phyloP scores from a whole-genome alignment of 2,329 filamentous ascomycete species.

The Aspergillus clavatus region DNA sequence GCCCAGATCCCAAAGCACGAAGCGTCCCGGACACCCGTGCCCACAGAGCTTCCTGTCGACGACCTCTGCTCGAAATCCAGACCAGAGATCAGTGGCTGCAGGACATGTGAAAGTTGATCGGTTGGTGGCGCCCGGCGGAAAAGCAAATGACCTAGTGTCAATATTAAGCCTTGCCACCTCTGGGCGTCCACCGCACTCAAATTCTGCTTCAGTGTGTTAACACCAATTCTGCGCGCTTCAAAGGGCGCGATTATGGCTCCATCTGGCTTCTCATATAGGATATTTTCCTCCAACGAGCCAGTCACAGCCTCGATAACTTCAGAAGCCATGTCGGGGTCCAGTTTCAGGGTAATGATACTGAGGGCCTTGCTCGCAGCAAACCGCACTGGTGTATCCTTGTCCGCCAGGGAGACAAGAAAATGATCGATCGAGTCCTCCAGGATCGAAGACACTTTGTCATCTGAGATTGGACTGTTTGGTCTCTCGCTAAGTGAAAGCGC shows the following conservation, averaged over 20 bases:
- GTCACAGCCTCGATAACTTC: constrained; percentile 86
- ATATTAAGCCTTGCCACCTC: constrained; percentile 86
- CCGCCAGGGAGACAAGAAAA: constrained; percentile 70
- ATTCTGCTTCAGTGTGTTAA: constrained; percentile 48
- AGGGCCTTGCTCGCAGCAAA: constrained; percentile 89
- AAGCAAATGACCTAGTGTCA: constrained; percentile 80
- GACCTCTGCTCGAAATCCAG: constrained; percentile 85
- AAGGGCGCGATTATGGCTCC: constrained; percentile 36
- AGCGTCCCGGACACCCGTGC: constrained; percentile 87
- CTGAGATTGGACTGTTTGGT: constrained; percentile 20
- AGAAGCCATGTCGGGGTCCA: constrained; percentile 73
- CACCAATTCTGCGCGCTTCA: constrained; percentile 27
- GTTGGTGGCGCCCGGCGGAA: constrained; percentile 78
- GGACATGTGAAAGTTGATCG: constrained; percentile 64
- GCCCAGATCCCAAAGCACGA: constrained; percentile 97
- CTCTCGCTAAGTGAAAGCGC: constrained; percentile 51
- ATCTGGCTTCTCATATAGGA: constrained; percentile 51
- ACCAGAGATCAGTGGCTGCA: constrained; percentile 72
- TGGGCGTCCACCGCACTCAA: constrained; percentile 72
- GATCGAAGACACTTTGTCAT: constrained; percentile 45
- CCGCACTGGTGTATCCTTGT: constrained; percentile 86
- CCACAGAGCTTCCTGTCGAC: constrained; percentile 76
- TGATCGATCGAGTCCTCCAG: constrained; percentile 79
- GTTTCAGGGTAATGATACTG: constrained; percentile 75
- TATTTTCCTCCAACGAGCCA: constrained; percentile 59